Conservation (phyloP, 306 rosid species). For the Pueraria montana region DNA sequence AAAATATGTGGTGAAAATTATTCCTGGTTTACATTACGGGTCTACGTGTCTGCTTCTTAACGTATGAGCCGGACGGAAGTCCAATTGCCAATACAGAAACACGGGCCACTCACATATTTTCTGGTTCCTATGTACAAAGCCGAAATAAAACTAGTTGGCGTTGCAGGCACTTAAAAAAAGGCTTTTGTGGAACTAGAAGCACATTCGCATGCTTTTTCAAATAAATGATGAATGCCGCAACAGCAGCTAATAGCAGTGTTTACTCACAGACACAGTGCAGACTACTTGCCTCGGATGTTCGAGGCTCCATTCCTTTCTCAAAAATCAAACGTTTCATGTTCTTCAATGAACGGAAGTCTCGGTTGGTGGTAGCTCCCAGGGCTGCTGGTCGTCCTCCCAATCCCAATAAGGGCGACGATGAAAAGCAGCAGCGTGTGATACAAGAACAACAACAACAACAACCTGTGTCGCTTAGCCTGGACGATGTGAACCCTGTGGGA, state of each 20-base stretch:
- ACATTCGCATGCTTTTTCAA: background rate
- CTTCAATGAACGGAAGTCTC: background rate
- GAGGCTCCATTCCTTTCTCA: slow-evolving; percentile 42
- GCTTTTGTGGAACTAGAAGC: background rate
- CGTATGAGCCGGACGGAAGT: background rate
- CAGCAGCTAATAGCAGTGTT: slow-evolving; percentile 40
- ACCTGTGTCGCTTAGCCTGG: slow-evolving; percentile 66
- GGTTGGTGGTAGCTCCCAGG: slow-evolving; percentile 23
- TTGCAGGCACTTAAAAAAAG: background rate
- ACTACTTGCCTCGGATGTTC: slow-evolving; percentile 17
- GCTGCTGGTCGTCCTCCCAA: slow-evolving; percentile 39
- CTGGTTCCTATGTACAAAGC: background rate
- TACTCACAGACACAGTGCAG: slow-evolving; percentile 28
- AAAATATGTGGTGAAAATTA: slow-evolving; percentile 31
- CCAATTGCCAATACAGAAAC: background rate
- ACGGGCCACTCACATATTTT: slow-evolving; percentile 17
- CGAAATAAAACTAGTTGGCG: background rate
- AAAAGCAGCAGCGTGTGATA: slow-evolving; percentile 38
- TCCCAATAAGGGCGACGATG: slow-evolving; percentile 22
- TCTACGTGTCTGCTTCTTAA: background rate
- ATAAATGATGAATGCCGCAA: slow-evolving; percentile 44
- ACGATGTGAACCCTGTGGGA: slow-evolving; percentile 95
- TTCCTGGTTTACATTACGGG: background rate
- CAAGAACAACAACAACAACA: slow-evolving; percentile 26
- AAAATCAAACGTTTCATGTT: slow-evolving; percentile 22